Conservation (phyloP, 352 stramenopile genomes). For the Pythium phragmiticola region DNA sequence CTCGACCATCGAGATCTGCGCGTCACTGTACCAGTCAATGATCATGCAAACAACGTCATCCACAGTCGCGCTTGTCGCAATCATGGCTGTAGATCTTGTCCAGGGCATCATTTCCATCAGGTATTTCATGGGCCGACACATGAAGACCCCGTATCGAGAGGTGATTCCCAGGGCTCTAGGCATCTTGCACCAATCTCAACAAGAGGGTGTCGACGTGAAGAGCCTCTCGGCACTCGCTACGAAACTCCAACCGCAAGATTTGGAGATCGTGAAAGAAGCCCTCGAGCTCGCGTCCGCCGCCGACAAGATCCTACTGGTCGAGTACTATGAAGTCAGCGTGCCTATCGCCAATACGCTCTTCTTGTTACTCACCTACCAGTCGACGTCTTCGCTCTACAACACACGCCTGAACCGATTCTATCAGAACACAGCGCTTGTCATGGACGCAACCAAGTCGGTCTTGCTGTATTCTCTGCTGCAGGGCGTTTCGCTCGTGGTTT, state of each 20-base stretch:
- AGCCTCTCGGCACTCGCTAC: not conserved
- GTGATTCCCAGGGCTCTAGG: not conserved
- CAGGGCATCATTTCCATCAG: constrained; percentile 17
- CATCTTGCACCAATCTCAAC: constrained; percentile 11
- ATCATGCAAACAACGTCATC: constrained; percentile 22
- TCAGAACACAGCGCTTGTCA: constrained; percentile 4
- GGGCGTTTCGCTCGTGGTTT: constrained; percentile 13
- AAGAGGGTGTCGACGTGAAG: not conserved
- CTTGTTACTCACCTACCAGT: constrained; percentile 7
- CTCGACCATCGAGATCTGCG: constrained; percentile 25
- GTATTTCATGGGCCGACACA: constrained; percentile 19
- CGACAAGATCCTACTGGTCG: constrained; percentile 18
- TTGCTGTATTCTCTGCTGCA: constrained; percentile 23
- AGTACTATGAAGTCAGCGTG: constrained; percentile 28
- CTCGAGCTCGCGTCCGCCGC: constrained; percentile 7
- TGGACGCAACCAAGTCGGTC: constrained; percentile 13
- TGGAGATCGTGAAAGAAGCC: constrained; percentile 5
- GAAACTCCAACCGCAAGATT: not conserved
- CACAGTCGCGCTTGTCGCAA: constrained; percentile 6
- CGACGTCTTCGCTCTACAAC: constrained; percentile 23
- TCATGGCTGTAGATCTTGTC: constrained; percentile 24
- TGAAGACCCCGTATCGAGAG: constrained; percentile 4
- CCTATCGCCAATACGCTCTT: constrained; percentile 17
- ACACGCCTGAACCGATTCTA: constrained; percentile 24
- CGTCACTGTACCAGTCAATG: constrained; percentile 27